Evolutionary conservation across 2,329 filamentous ascomycete species (phyloP), one percentile per base, ranked within the genome.

Genomic region (Colletotrichum australisinense): DNA sequence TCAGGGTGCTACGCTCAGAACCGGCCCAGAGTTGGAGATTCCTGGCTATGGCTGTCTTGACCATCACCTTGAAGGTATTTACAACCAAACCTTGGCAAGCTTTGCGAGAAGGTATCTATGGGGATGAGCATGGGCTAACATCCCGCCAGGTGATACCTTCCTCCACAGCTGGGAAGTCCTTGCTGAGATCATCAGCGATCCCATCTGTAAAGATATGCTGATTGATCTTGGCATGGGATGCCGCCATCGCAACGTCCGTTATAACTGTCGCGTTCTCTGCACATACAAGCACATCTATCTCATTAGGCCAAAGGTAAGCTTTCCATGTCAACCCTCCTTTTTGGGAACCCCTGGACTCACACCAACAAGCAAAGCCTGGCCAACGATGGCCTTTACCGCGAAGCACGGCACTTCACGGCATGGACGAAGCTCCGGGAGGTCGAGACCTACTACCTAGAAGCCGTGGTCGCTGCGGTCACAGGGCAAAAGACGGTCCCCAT

Each of bases 241-340:
- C 94, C 73, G 85, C 85, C 82, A 84, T 64, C 76, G 82, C 5
- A 81, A 81, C 60, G 76, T 78, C 12, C 77, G 77, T 9, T 85
- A 83, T 76, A 85, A 85, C 69, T 80, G 78, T 52, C 78, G 83
- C 30, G 80, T 80, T 26, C 75, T 84, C 1, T 79, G 80, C 74
- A 86, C 90, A 63, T 89, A 95, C 76, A 88, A 89, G 60, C 90
- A 92, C 81, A 91, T 95, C 26, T 82, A 95, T n/a, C 85, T 92
- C 70, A 92, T 96, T 69, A 86, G 93, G 11, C 93, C 93, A 0
- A 95, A 95, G 81, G 85, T 94, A 74, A 28, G 19, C 19, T 19
- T n/a, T 5, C 9, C 19, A 1, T n/a, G 3, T 5, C 28, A 9
- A 5, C 12, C 3, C 19, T 11, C 55, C n/a, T 30, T 5, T 16